phyloP scores from a whole-genome alignment of 2,329 filamentous ascomycete genomes.

The Alternaria conjuncta region DNA sequence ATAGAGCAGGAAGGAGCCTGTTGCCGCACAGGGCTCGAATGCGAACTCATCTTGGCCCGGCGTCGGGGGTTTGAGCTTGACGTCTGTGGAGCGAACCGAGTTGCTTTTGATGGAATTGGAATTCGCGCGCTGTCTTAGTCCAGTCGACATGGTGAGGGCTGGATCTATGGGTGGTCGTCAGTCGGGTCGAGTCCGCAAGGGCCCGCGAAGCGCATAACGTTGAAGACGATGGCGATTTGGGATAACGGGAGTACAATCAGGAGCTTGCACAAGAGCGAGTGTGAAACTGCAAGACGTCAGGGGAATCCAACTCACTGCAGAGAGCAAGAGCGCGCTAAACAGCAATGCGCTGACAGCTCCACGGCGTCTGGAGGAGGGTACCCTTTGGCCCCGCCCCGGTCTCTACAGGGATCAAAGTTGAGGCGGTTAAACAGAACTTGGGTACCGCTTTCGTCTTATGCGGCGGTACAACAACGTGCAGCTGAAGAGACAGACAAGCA shows the following conservation, averaged over 20 bases:
- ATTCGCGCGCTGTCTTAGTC: slow-evolving; percentile 51
- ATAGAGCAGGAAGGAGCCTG: slow-evolving; percentile 88
- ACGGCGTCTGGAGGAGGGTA: slow-evolving; percentile 47
- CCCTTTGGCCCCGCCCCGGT: slow-evolving; percentile 47
- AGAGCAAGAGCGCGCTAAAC: slow-evolving; percentile 47
- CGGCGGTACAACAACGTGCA: slow-evolving; percentile 43
- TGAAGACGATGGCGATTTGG: slow-evolving; percentile 36
- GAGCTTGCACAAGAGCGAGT: slow-evolving; percentile 32
- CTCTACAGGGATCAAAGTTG: slow-evolving; percentile 42
- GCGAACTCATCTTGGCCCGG: slow-evolving; percentile 56
- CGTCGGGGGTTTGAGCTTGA: slow-evolving; percentile 50
- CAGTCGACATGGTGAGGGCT: slow-evolving; percentile 53
- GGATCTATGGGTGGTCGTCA: slow-evolving; percentile 39
- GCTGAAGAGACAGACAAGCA: slow-evolving; percentile 42
- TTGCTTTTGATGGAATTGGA: slow-evolving; percentile 44
- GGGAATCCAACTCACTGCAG: slow-evolving; percentile 48
- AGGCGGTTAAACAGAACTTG: slow-evolving; percentile 45
- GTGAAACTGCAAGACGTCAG: slow-evolving; percentile 36
- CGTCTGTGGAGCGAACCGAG: slow-evolving; percentile 42
- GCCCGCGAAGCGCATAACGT: slow-evolving; percentile 40
- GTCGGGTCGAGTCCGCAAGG: slow-evolving; percentile 30
- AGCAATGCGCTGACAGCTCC: slow-evolving; percentile 43
- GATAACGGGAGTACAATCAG: slow-evolving; percentile 36
- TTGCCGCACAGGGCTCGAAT: slow-evolving; percentile 89
- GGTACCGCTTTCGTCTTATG: slow-evolving; percentile 47